These are phyloP conservation scores for Corylus avellana DNA, from an alignment of 306 rosid genomes.

Conservation along the genomic window DNA sequence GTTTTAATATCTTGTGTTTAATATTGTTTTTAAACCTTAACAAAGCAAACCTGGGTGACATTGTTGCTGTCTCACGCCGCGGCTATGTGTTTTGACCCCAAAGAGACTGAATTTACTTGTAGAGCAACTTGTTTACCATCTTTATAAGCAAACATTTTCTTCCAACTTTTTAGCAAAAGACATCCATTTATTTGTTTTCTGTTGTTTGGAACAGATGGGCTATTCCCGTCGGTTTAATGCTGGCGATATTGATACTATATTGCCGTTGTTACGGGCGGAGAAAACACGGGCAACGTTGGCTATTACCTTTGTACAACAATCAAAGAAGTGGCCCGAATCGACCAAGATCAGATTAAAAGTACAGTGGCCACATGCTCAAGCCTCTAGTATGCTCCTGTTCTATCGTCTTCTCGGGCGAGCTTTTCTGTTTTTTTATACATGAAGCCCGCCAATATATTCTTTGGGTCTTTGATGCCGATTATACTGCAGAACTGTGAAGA, in stretches of 20 bases:
- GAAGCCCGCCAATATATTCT: slow-evolving; percentile 15
- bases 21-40: not conserved
- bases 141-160: slow-evolving; percentile 11
- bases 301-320: slow-evolving; percentile 69
- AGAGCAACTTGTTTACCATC: not conserved
- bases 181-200: slow-evolving; percentile 14
- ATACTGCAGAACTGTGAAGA: slow-evolving; percentile 15
- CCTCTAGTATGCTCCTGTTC: slow-evolving; percentile 23
- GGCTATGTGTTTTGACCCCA: not conserved
- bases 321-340: slow-evolving; percentile 59
- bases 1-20: not conserved
- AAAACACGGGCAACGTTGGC: slow-evolving; percentile 68
- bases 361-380: slow-evolving; percentile 15
- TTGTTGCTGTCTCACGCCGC: not conserved
- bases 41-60: not conserved
- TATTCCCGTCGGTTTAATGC: slow-evolving; percentile 61
- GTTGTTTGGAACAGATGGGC: slow-evolving; percentile 83
- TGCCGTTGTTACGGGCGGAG: slow-evolving; percentile 89
- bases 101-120: not conserved
- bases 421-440: slow-evolving; percentile 13
- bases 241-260: slow-evolving; percentile 56
- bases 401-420: slow-evolving; percentile 34
- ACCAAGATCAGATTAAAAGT: slow-evolving; percentile 65
- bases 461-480: slow-evolving; percentile 7
- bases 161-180: not conserved